These are phyloP conservation scores for Begonia loranthoides DNA, from an alignment of 306 rosid genomes.

Conservation along the genomic window DNA sequence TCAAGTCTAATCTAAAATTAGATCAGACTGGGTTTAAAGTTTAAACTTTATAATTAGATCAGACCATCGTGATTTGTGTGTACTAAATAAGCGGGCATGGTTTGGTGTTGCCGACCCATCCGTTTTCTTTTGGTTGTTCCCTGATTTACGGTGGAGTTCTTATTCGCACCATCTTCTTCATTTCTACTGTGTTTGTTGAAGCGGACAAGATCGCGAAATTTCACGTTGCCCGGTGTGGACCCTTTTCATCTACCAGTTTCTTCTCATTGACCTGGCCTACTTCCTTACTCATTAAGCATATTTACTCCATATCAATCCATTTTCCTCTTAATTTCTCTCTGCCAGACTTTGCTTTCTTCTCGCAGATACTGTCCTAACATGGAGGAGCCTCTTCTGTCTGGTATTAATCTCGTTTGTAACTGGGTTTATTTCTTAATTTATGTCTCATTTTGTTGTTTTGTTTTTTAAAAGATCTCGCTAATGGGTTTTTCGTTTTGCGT, in stretches of 20 bases:
- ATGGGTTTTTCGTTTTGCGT: slow-evolving; percentile 4
- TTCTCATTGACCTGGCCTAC: slow-evolving; percentile 4
- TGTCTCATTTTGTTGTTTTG: slow-evolving; percentile 3
- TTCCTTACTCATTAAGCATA: slow-evolving; percentile 24
- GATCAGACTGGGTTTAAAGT: too few relatives aligned
- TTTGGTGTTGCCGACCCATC: too few relatives aligned
- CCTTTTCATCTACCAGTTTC: not conserved
- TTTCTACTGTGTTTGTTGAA: too few relatives aligned
- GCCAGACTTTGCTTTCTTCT: not conserved
- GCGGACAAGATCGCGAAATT: not conserved
- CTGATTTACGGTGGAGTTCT: too few relatives aligned
- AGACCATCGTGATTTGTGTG: too few relatives aligned
- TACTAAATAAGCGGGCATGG: too few relatives aligned
- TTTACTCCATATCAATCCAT: not conserved
- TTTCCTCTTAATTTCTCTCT: not conserved
- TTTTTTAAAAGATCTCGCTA: slow-evolving; percentile 7
- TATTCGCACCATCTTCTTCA: too few relatives aligned
- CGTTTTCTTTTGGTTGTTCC: too few relatives aligned
- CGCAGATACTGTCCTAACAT: slow-evolving; percentile 14
- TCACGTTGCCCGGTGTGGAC: not conserved
- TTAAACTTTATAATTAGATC: too few relatives aligned
- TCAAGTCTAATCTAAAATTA: too few relatives aligned
- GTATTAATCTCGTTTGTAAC: slow-evolving; percentile 17
- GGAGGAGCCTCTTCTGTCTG: slow-evolving; percentile 69
- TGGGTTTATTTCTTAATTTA: not conserved